Conservation (phyloP, 140 eudicot genomes). For the Senecio squalidus region DNA sequence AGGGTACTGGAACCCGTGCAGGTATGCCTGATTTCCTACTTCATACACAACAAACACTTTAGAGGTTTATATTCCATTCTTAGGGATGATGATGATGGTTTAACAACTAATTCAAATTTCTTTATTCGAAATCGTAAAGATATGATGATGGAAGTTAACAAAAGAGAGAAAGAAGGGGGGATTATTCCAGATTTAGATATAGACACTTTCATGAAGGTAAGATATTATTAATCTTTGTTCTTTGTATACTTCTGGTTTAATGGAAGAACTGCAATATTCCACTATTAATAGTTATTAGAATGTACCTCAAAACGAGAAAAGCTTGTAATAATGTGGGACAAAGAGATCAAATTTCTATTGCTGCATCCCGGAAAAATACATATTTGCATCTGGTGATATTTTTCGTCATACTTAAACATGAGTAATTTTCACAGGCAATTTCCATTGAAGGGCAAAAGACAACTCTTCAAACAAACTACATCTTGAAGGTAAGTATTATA, state of each 20-base stretch:
- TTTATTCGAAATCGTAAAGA: slow-evolving; percentile 28
- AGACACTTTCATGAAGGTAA: slow-evolving; percentile 66
- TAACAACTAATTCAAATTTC: neutral
- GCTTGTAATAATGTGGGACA: neutral
- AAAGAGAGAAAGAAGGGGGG: slow-evolving; percentile 67
- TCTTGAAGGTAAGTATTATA: slow-evolving; percentile 21
- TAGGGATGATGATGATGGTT: neutral
- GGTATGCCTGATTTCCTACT: no score
- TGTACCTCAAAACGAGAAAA: no score
- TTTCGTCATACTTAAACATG: neutral
- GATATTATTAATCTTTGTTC: neutral
- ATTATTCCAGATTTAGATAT: slow-evolving; percentile 61
- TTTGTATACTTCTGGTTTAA: neutral
- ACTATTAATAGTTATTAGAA: no score
- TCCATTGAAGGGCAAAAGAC: slow-evolving; percentile 36
- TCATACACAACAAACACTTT: neutral
- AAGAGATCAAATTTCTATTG: no score
- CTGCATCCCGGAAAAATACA: no score
- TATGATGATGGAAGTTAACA: slow-evolving; percentile 45
- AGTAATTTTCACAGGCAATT: slow-evolving; percentile 8
- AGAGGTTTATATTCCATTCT: slow-evolving; percentile 4
- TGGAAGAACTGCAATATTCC: neutral
- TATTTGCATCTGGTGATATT: no score
- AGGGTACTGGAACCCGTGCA: slow-evolving; percentile 73
- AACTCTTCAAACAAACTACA: slow-evolving; percentile 18